Evolutionary conservation across 495 filamentous ascomycete genomes (phyloP).

Genomic region (Usnea hakonensis): DNA sequence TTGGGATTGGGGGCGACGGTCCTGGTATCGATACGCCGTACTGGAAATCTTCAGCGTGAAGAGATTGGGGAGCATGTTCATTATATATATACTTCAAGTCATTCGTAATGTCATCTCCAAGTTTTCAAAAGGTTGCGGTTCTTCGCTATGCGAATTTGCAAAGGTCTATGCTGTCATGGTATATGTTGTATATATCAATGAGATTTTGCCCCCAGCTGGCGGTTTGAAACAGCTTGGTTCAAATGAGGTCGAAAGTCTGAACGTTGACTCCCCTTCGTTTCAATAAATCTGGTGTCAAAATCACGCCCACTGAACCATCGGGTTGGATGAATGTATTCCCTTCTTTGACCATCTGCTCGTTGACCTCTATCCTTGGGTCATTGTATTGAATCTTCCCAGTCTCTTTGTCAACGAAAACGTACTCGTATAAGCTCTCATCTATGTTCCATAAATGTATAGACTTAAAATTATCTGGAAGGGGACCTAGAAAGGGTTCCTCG

Average conservation of each 20-base stretch:
- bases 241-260: slow-evolving; percentile 6
- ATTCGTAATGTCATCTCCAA: no score
- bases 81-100: no score
- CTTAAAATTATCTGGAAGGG: slow-evolving; percentile 6
- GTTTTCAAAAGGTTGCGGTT: no score
- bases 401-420: neutral
- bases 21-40: no score
- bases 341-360: no score
- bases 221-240: neutral
- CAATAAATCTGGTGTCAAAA: neutral
- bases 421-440: neutral
- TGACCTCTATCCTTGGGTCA: slow-evolving; percentile 4
- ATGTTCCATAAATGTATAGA: neutral
- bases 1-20: no score
- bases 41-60: no score
- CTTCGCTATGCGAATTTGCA: no score
- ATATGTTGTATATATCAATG: no score
- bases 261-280: slow-evolving; percentile 4
- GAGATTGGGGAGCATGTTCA: no score
- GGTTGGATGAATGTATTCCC: neutral
- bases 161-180: no score
- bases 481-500: slow-evolving; percentile 15
- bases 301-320: neutral
- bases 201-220: no score
- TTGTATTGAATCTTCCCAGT: neutral